Conservation (phyloP, 345 rosid genomes). For the Odontarrhena argentea region DNA sequence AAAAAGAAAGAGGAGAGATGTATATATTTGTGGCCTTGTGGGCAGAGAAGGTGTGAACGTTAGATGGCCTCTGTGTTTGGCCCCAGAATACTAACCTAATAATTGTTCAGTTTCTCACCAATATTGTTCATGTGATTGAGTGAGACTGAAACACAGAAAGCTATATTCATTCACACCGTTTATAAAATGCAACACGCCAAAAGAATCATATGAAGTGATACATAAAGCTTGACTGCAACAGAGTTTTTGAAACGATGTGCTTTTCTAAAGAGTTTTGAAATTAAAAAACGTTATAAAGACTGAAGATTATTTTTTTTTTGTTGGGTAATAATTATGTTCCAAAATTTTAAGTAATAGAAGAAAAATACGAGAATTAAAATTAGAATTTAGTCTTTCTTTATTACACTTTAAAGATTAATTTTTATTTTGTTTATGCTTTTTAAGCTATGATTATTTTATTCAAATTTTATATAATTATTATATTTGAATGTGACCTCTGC, state of each 20-base stretch:
- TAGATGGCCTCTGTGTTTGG: slow-evolving; percentile 17
- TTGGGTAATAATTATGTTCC: no score
- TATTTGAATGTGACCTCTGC: no score
- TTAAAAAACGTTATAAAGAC: no score
- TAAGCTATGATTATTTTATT: no score
- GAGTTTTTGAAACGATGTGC: neutral
- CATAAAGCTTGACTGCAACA: slow-evolving; percentile 13
- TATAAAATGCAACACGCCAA: neutral
- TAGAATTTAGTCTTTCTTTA: no score
- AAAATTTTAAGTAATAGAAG: no score
- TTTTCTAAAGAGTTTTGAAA: no score
- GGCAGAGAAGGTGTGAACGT: slow-evolving; percentile 20
- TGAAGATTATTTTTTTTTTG: no score
- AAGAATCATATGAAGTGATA: slow-evolving; percentile 1
- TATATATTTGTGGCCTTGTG: neutral
- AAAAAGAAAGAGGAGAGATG: neutral
- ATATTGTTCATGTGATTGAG: slow-evolving; percentile 7
- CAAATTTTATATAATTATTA: no score
- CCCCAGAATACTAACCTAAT: slow-evolving; percentile 7
- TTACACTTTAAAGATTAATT: no score
- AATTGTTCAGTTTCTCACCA: slow-evolving; percentile 29
- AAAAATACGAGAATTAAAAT: no score
- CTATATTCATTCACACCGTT: slow-evolving; percentile 31
- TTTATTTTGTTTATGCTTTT: no score
- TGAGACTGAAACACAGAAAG: slow-evolving; percentile 14